These are phyloP conservation scores for Trichopus zeylanicus DNA, from an alignment of 116 monocot species.

Conservation along the genomic window DNA sequence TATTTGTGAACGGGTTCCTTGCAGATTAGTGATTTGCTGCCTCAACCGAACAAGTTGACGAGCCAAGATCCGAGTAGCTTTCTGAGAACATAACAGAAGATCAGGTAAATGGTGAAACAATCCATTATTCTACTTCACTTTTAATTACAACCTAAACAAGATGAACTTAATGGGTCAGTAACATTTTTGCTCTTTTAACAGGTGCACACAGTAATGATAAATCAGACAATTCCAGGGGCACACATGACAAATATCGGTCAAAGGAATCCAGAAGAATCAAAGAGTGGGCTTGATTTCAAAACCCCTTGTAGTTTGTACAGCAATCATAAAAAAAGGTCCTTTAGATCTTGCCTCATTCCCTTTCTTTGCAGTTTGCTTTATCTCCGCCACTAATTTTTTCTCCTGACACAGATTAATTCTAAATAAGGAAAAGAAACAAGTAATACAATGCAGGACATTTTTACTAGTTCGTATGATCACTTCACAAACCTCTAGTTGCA, in stretches of 20 bases:
- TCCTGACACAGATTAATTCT: constrained; percentile 34
- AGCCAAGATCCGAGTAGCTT: constrained; percentile 86
- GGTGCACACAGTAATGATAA: too few relatives aligned
- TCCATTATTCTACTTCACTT: not conserved
- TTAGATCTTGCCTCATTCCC: constrained; percentile 69
- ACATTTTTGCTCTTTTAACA: too few relatives aligned
- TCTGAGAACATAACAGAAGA: constrained; percentile 26
- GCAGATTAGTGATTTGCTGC: constrained; percentile 96
- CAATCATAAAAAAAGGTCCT: not conserved
- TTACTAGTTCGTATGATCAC: not conserved
- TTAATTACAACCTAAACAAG: too few relatives aligned
- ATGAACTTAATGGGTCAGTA: too few relatives aligned
- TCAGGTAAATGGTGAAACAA: not conserved
- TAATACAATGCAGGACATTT: not conserved
- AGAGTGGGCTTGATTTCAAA: too few relatives aligned
- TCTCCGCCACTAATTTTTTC: constrained; percentile 88
- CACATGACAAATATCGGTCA: too few relatives aligned
- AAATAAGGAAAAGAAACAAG: not conserved
- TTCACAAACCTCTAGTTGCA: constrained; percentile 67
- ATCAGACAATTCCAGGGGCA: too few relatives aligned
- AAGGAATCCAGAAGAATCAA: not conserved
- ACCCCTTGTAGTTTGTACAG: too few relatives aligned
- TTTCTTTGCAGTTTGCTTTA: constrained; percentile 85
- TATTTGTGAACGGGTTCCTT: constrained; percentile 89
- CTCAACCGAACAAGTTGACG: constrained; percentile 84